Base-by-base conservation (phyloP, 805 yeast genomes). In the Isabelozyma heimii region DNA sequence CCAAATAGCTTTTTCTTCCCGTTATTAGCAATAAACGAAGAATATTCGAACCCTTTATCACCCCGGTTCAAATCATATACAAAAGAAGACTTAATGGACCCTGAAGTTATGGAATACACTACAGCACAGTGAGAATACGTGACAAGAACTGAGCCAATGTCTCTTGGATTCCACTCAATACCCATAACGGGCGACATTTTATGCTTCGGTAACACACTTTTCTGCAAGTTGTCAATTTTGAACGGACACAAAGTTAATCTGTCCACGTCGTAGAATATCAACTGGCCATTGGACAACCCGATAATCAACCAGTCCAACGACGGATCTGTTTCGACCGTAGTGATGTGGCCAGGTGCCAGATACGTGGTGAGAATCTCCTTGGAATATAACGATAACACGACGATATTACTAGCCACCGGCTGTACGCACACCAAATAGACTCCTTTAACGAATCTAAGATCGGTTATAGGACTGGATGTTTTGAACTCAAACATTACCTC, bases 111-210 rank as follows among this genome's bases (percentile, higher is more conserved):
- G 0, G 89, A 84, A 65, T 85, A 92, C 3, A 82, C 70, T 0
- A 91, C 80, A 0, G 91, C 90, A 42, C 82, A 75, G 48, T 81
- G 82, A 4, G 81, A 70, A 63, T 91, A 94, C 0, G 90, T 82
- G 8, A 94, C 79, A 53, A 94, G 73, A 2, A 94, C 51, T 0
- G 86, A 76, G 0, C 96, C 92, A 7, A 90, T 75, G 62, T 94
- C 97, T 53, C 97, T 77, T 4, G 99, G 99, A 60, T 89, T 94
- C 79, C 96, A 77, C 52, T 82, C 81, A 2, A 94, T 66, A 0
- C 85, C 73, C 1, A 81, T 62, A 1, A 91, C 94, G 1, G 88
- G 83, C 0, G 91, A 83, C 52, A 79, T 54, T 14, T 78, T 75
- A 39, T 80, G 83, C 45, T 77, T 76, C 0, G 89, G 84, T 41